Conservation (phyloP, 495 filamentous ascomycete genomes). For the Xylaria intraflava region DNA sequence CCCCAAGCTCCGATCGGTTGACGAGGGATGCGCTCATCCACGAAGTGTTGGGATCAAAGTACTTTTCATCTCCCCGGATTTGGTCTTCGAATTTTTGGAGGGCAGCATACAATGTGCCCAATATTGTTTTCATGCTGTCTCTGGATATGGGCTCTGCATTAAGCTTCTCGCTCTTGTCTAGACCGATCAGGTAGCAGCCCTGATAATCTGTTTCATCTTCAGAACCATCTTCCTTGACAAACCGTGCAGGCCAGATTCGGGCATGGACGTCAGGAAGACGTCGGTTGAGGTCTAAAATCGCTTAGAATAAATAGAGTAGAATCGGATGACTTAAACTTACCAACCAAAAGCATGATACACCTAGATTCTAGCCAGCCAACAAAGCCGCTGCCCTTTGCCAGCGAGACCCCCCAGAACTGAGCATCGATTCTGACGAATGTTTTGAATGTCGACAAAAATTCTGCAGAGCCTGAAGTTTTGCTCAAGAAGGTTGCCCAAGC, state of each 20-base stretch:
- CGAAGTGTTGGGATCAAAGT: constrained; percentile 40
- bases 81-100: constrained; percentile 43
- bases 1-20: constrained; percentile 29
- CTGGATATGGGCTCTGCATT: constrained; percentile 12
- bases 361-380: constrained; percentile 52
- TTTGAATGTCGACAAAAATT: constrained; percentile 40
- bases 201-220: constrained; percentile 35
- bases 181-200: constrained; percentile 51
- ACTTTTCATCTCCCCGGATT: constrained; percentile 39
- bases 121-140: constrained; percentile 25
- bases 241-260: constrained; percentile 53
- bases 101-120: constrained; percentile 30
- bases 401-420: constrained; percentile 49
- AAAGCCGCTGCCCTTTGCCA: constrained; percentile 37
- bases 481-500: constrained; percentile 40
- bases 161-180: constrained; percentile 30
- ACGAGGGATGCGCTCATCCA: constrained; percentile 43
- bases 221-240: constrained; percentile 26
- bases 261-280: constrained; percentile 39
- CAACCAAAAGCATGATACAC: constrained; percentile 43
- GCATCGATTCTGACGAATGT: constrained; percentile 48
- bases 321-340: constrained; percentile 20
- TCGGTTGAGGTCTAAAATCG: constrained; percentile 37
- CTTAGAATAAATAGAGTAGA: constrained; percentile 6
- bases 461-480: constrained; percentile 16